phyloP scores from a whole-genome alignment of 2,329 filamentous ascomycete genomes.

The Onygena corvina region DNA sequence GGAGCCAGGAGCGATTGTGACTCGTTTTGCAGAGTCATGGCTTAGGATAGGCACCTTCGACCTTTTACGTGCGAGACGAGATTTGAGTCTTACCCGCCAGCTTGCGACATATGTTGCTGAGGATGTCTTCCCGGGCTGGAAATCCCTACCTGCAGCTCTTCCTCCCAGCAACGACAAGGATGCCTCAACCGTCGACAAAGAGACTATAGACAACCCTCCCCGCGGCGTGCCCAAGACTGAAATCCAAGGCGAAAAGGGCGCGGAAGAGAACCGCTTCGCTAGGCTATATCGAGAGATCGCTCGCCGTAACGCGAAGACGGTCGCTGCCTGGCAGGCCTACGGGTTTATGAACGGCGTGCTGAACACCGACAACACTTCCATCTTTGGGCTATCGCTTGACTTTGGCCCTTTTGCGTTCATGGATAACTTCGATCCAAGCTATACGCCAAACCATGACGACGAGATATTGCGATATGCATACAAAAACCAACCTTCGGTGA shows the following conservation, averaged over 20 bases:
- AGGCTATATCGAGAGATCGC: constrained; percentile 79
- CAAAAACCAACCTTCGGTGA: constrained; percentile 84
- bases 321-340: constrained; percentile 92
- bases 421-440: constrained; percentile 87
- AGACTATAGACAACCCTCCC: constrained; percentile 31
- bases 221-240: constrained; percentile 46
- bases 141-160: constrained; percentile 55
- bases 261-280: constrained; percentile 73
- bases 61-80: constrained; percentile 68
- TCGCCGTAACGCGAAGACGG: constrained; percentile 71
- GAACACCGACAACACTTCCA: constrained; percentile 94
- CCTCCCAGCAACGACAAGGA: constrained; percentile 31
- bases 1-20: constrained; percentile 86
- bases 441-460: constrained; percentile 96
- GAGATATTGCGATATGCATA: constrained; percentile 78
- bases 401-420: constrained; percentile 97
- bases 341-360: constrained; percentile 99
- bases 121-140: constrained; percentile 79
- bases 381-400: constrained; percentile 80
- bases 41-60: constrained; percentile 92
- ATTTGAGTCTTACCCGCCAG: constrained; percentile 59
- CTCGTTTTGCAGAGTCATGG: constrained; percentile 85
- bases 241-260: constrained; percentile 54
- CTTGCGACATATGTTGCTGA: constrained; percentile 76
- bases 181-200: constrained; percentile 22